These are phyloP conservation scores for Rugosomyces carneus DNA, from an alignment of 1,284 basidiomycete genomes.

Conservation along the genomic window DNA sequence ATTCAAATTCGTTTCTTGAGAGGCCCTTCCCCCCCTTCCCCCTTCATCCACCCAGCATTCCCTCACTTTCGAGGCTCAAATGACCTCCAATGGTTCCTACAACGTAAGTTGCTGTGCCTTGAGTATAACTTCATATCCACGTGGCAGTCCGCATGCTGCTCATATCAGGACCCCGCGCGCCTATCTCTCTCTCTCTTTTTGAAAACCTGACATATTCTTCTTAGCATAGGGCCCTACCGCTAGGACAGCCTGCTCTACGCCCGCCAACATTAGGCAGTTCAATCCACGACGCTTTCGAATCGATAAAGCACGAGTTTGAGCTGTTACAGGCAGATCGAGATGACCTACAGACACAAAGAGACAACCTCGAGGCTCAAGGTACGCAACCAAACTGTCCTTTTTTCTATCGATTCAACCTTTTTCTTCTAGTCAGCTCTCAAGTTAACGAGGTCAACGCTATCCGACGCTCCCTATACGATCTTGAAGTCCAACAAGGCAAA, in stretches of 20 bases:
- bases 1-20: background rate
- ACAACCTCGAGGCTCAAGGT: slow-evolving; percentile 90
- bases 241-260: slow-evolving; percentile 42
- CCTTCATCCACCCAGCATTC: background rate
- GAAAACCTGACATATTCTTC: background rate
- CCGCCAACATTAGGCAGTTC: slow-evolving; percentile 31
- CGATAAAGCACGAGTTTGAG: slow-evolving; percentile 85
- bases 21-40: background rate
- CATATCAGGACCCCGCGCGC: background rate
- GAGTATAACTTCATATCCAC: slow-evolving; percentile 9
- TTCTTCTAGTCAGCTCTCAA: slow-evolving; percentile 30
- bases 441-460: slow-evolving; percentile 41
- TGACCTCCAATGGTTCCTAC: slow-evolving; percentile 16
- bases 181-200: background rate
- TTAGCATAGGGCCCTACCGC: slow-evolving; percentile 50
- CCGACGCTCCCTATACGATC: slow-evolving; percentile 38
- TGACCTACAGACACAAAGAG: slow-evolving; percentile 70
- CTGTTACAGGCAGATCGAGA: slow-evolving; percentile 65
- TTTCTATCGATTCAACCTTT: background rate
- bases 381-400: background rate
- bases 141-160: slow-evolving; percentile 1
- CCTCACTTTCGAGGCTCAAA: background rate
- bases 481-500: slow-evolving; percentile 38
- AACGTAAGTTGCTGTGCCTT: slow-evolving; percentile 9
- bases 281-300: slow-evolving; percentile 76